These are phyloP conservation scores for Gloeopeniophorella convolvens DNA, from an alignment of 768 basidiomycete genomes.

Conservation along the genomic window DNA sequence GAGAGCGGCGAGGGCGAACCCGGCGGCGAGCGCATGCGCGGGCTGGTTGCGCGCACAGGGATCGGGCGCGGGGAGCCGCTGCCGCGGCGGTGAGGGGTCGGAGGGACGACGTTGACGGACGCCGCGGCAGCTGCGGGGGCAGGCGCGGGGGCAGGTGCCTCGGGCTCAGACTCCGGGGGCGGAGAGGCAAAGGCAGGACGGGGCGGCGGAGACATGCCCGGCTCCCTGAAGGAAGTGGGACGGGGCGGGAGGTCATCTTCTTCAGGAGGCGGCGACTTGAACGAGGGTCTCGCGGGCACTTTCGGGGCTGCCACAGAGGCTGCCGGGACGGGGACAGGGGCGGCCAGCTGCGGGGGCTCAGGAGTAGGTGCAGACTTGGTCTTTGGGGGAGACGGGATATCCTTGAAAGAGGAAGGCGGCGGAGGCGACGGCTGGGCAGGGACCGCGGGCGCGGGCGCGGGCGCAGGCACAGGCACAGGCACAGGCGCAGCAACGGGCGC, in stretches of 20 bases:
- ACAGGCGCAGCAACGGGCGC: slow-evolving; percentile 19
- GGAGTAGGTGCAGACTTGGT: slow-evolving; percentile 10
- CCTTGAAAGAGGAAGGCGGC: too few relatives aligned
- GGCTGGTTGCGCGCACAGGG: slow-evolving; percentile 30
- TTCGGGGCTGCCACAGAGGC: slow-evolving; percentile 17
- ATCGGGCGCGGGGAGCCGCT: slow-evolving; percentile 31
- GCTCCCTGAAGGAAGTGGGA: slow-evolving; percentile 35
- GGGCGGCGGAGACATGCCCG: slow-evolving; percentile 19
- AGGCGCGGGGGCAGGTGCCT: neutral
- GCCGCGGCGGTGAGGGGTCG: slow-evolving; percentile 51
- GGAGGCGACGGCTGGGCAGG: slow-evolving; percentile 2
- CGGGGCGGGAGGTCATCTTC: slow-evolving; percentile 40
- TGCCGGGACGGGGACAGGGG: slow-evolving; percentile 22
- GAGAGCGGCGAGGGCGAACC: slow-evolving; percentile 6
- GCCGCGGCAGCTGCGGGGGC: slow-evolving; percentile 29
- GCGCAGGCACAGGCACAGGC: slow-evolving; percentile 23
- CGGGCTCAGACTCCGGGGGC: slow-evolving; percentile 25
- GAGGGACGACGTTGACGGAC: slow-evolving; percentile 34
- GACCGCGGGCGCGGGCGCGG: slow-evolving; percentile 8
- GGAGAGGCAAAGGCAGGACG: slow-evolving; percentile 13
- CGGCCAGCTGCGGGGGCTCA: slow-evolving; percentile 11
- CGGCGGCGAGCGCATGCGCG: slow-evolving; percentile 24
- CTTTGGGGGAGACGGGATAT: neutral
- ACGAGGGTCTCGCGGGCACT: slow-evolving; percentile 38
- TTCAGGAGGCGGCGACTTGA: slow-evolving; percentile 62